These are phyloP conservation scores for Musa balbisiana DNA, from an alignment of 202 grass and related monocot species.

Conservation along the genomic window DNA sequence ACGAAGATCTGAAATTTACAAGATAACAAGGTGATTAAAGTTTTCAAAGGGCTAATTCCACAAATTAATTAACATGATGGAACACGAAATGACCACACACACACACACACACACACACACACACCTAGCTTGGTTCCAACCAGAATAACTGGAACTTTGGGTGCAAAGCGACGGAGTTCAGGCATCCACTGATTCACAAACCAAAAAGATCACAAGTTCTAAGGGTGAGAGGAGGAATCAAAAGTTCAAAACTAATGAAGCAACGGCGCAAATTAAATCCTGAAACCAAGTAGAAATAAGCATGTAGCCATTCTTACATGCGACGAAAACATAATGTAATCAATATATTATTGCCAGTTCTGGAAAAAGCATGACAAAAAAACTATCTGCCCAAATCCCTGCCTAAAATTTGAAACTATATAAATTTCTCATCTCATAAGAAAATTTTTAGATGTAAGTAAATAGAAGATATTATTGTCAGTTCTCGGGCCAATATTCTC, in stretches of 20 bases:
- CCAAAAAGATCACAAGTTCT: background rate
- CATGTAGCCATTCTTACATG: too few relatives aligned
- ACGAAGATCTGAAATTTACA: constrained; percentile 64
- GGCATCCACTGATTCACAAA: constrained; percentile 67
- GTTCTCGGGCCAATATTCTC: too few relatives aligned
- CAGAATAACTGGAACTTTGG: constrained; percentile 65
- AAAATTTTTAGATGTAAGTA: too few relatives aligned
- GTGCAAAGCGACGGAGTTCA: constrained; percentile 69
- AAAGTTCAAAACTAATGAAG: too few relatives aligned
- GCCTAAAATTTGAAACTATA: background rate
- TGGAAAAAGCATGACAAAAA: background rate
- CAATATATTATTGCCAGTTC: too few relatives aligned
- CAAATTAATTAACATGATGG: background rate
- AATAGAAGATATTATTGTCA: too few relatives aligned
- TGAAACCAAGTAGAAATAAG: too few relatives aligned
- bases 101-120: too few relatives aligned
- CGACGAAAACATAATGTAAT: background rate
- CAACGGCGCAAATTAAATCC: too few relatives aligned
- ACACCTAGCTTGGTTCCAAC: constrained; percentile 87
- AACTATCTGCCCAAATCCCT: background rate
- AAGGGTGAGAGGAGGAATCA: background rate
- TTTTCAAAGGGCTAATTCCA: background rate
- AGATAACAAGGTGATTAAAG: constrained; percentile 4
- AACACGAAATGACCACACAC: background rate
- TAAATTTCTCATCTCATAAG: too few relatives aligned